Evolutionary conservation across 2,329 filamentous ascomycete species (phyloP), one percentile per base, ranked within the genome.

Genomic region (Ceratocystis huliohia): DNA sequence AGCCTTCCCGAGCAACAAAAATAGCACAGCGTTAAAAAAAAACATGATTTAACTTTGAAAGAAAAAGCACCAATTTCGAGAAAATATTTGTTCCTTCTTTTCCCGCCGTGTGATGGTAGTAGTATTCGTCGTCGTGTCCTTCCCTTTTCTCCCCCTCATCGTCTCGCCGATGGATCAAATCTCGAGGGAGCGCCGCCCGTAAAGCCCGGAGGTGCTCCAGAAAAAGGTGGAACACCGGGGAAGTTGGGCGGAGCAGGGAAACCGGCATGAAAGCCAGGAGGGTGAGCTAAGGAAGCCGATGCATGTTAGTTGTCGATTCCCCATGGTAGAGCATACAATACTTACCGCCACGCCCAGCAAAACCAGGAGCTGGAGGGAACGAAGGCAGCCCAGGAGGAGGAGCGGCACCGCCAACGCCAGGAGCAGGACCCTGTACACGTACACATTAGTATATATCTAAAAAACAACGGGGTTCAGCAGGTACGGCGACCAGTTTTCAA

Each of bases 321-420:
- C 10, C 10, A 41, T 41, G 37, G 37, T 41, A 15, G 37, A 15
- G 13, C 10, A 41, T 13, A 41, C 10, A 41, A 13, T 41, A 80
- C 82, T 74, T 76, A 84, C 82, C 81, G 70, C 80, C 82, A 72
- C 82, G 80, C 71, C 81, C 78, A 66, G 80, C 81, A 70, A 82
- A 82, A 20, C 80, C 77, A 73, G 76, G 77, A 15, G 76, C 82
- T 75, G 84, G 76, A 59, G 81, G 80, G 72, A 81, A 78, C 28
- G 80, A 61, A 30, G 80, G 79, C 73, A 84, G 81, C 70, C 81
- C 80, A 68, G 80, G 82, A 71, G 88, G 88, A 63, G 88, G 88
- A 67, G 75, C 78, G 46, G 76, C 88, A 68, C 86, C 88, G 72
- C 91, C 93, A 73, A 96, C 88, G 74, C 92, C 93, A 73, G 88